These are phyloP conservation scores for Drechslerella stenobrocha DNA, from an alignment of 2,329 filamentous ascomycete species.

Conservation along the genomic window DNA sequence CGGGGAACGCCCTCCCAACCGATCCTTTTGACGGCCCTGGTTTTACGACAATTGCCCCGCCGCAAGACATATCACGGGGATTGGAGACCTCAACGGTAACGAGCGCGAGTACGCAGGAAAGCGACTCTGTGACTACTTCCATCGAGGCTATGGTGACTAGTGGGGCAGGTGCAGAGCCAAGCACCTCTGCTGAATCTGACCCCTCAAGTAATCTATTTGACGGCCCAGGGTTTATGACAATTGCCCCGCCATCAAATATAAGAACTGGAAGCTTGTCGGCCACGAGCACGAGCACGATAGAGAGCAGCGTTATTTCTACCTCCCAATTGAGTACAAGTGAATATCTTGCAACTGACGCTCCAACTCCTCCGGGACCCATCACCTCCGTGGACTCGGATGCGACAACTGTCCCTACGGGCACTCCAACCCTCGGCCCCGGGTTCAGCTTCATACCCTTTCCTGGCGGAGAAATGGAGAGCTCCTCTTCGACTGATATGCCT, in stretches of 20 bases:
- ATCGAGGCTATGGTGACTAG: background rate
- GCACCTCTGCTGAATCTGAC: background rate
- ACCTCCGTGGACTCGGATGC: too few relatives aligned
- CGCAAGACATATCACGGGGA: background rate
- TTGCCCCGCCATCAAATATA: background rate
- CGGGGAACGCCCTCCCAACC: slow-evolving; percentile 5
- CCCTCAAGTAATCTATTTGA: background rate
- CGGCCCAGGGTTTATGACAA: slow-evolving; percentile 3
- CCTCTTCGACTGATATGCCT: background rate
- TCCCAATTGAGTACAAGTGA: too few relatives aligned
- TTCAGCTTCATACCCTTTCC: slow-evolving; percentile 30
- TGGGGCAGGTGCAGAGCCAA: background rate
- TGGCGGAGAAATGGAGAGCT: background rate
- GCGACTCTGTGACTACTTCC: background rate
- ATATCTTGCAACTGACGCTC: too few relatives aligned
- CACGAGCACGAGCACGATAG: background rate
- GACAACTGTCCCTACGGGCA: too few relatives aligned
- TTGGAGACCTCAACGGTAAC: background rate
- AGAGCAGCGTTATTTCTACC: too few relatives aligned
- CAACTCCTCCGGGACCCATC: too few relatives aligned
- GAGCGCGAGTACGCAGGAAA: background rate
- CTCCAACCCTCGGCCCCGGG: slow-evolving; percentile 14
- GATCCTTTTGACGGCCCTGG: slow-evolving; percentile 12
- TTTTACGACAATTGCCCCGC: slow-evolving; percentile 11
- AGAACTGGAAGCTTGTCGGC: background rate